Evolutionary conservation across 2,329 filamentous ascomycete species (phyloP), one percentile per base, ranked within the genome.

Genomic region (Monosporascus sp.): DNA sequence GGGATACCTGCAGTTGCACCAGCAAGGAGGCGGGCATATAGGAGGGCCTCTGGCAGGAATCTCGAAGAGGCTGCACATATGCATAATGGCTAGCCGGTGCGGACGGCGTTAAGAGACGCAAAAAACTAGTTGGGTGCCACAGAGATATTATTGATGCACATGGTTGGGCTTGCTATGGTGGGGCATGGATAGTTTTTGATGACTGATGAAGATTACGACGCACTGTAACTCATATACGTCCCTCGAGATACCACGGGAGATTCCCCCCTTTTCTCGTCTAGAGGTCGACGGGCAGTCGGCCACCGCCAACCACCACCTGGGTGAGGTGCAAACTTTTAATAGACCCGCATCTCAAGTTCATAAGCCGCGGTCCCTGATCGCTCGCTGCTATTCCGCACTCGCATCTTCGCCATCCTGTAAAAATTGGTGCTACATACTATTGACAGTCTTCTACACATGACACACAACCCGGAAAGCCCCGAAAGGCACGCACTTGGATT

Each of bases 181-280:
- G 44, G n/a, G 39, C 38, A 22, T 38, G 44, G 53, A 18, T 46
- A 38, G 37, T 48, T 46, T 59, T 46, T 59, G 38, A 63, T 57
- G 61, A 62, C 60, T 65, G 62, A 62, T 54, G 62, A 65, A 62
- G 57, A 62, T 62, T 62, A 63, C 58, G 59, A 60, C 22, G 51
- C 27, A 58, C 39, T 51, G 58, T 61, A 63, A 62, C 55, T 60
- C 59, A 51, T 57, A 62, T 54, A 63, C 61, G 61, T 63, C 61
- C 61, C 62, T 62, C 60, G 45, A 60, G 57, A 60, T 56, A 59
- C 51, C 59, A 56, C 38, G 36, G 25, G 43, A 27, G 24, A n/a
- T 46, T 18, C 2, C 20, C 20, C 18, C 41, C 11, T 20, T 49
- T 37, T 47, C 46, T 50, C 37, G 43, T 53, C 51, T 39, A 60